Conservation (phyloP, 139 green algal species). For the Micromonas pusilla region DNA sequence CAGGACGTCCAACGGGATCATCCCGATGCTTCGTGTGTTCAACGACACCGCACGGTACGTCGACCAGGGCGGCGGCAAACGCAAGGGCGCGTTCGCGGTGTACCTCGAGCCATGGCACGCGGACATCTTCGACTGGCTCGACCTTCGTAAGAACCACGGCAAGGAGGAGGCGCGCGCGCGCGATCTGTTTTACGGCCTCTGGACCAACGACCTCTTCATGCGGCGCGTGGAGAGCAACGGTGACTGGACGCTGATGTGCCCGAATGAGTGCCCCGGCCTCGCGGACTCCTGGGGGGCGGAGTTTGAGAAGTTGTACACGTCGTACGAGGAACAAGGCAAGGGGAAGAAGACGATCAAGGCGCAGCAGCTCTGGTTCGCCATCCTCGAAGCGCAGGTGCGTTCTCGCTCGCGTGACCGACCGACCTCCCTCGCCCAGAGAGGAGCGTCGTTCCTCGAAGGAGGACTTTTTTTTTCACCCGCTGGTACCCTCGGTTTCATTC, state of each 20-base stretch:
- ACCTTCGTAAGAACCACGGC: slow-evolving; percentile 98
- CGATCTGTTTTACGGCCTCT: slow-evolving; percentile 98
- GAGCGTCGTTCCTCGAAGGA: too few species aligned
- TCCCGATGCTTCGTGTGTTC: slow-evolving; percentile 98
- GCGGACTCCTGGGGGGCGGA: slow-evolving; percentile 90
- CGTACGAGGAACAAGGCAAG: slow-evolving; percentile 62
- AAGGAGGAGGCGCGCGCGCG: slow-evolving; percentile 88
- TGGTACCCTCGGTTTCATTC: too few species aligned
- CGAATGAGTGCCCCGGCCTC: slow-evolving; percentile 89
- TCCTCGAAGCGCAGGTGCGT: slow-evolving; percentile 95
- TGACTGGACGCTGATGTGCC: slow-evolving; percentile 95
- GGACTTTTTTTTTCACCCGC: too few species aligned
- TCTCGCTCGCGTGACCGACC: too few species aligned
- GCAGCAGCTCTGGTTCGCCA: slow-evolving; percentile 97
- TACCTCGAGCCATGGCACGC: slow-evolving; percentile 99
- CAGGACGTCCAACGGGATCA: slow-evolving; percentile 93
- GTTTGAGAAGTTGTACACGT: slow-evolving; percentile 81
- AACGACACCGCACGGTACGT: slow-evolving; percentile 95
- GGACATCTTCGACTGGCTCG: slow-evolving; percentile 92
- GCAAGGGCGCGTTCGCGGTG: slow-evolving; percentile 77
- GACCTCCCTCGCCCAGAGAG: too few species aligned
- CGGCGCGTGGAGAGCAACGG: slow-evolving; percentile 66
- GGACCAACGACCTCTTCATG: slow-evolving; percentile 94
- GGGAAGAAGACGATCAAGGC: slow-evolving; percentile 73
- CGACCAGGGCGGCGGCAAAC: slow-evolving; percentile 93